A percentile compares a stretch with the other conserved stretches of the same genome.
phyloP scores from a whole-genome alignment of 805 yeast species.

The Schwanniomyces pseudopolymorphus region DNA sequence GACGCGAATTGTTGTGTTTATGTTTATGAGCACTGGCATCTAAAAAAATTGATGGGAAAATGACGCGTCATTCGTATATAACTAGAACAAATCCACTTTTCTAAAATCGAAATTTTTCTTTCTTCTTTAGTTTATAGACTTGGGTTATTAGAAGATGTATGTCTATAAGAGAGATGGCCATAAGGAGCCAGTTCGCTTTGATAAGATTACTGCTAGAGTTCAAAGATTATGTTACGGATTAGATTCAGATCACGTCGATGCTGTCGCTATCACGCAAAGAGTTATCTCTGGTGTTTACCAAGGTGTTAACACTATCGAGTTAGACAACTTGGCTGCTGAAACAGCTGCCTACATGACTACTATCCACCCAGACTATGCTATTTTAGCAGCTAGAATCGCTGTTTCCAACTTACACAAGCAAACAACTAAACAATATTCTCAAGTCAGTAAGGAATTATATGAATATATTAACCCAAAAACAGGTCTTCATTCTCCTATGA shows the following conservation, averaged over 20 bases:
- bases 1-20: constrained; percentile 2
- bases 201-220: constrained; percentile 90
- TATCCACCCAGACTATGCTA: constrained; percentile 96
- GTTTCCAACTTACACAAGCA: constrained; percentile 92
- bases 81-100: constrained; percentile 4
- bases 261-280: constrained; percentile 93
- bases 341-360: constrained; percentile 98
- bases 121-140: constrained; percentile 1
- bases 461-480: constrained; percentile 81
- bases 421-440: constrained; percentile 82
- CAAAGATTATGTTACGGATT: constrained; percentile 93
- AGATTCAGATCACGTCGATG: constrained; percentile 88
- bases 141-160: constrained; percentile 50
- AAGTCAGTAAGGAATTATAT: constrained; percentile 71
- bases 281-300: constrained; percentile 95
- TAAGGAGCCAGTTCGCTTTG: constrained; percentile 91
- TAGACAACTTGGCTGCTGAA: constrained; percentile 76
- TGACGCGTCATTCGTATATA: constrained; percentile 8
- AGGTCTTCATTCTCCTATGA: constrained; percentile 51
- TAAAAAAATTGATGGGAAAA: background rate
- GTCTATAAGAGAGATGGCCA: constrained; percentile 93
- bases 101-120: background rate
- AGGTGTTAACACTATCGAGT: constrained; percentile 91
- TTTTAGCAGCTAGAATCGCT: constrained; percentile 93
- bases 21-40: background rate